These are phyloP conservation scores for Saccharomyces hybrid DNA, from an alignment of 1,139 yeast genomes.

Conservation along the genomic window DNA sequence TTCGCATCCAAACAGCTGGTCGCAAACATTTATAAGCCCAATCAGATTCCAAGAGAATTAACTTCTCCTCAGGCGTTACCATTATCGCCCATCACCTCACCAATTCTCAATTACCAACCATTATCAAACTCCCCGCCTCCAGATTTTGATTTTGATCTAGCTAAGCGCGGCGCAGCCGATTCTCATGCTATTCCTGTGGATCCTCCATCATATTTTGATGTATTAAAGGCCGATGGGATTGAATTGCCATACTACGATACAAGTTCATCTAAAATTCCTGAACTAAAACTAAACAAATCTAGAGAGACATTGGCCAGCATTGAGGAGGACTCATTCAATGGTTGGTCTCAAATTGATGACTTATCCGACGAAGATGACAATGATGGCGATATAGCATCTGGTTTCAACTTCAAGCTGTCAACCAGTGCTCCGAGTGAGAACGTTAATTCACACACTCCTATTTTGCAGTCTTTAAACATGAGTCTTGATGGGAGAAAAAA, in stretches of 20 bases:
- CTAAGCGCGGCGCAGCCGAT: neutral
- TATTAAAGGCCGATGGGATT: slow-evolving; percentile 18
- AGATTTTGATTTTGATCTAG: slow-evolving; percentile 23
- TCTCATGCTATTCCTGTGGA: slow-evolving; percentile 27
- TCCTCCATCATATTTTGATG: slow-evolving; percentile 32
- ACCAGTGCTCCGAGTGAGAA: neutral
- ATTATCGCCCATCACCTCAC: slow-evolving; percentile 36
- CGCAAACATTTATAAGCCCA: slow-evolving; percentile 57
- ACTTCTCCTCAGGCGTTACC: slow-evolving; percentile 55
- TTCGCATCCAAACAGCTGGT: slow-evolving; percentile 20
- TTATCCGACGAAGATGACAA: slow-evolving; percentile 12
- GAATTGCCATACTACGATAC: neutral
- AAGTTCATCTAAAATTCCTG: slow-evolving; percentile 9
- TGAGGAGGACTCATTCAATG: slow-evolving; percentile 1
- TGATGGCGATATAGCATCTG: slow-evolving; percentile 29
- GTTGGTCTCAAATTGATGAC: slow-evolving; percentile 5
- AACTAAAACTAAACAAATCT: slow-evolving; percentile 14
- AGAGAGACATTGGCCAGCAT: slow-evolving; percentile 13
- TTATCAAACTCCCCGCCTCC: slow-evolving; percentile 14
- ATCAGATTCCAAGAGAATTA: slow-evolving; percentile 35
- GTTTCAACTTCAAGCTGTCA: slow-evolving; percentile 20
- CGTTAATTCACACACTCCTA: slow-evolving; percentile 23
- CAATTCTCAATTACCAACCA: slow-evolving; percentile 9
- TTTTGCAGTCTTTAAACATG: slow-evolving; percentile 10
- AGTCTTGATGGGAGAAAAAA: slow-evolving; percentile 7